phyloP scores from a whole-genome alignment of 2,329 filamentous ascomycete genomes.

The Penicillium hesseltinei region DNA sequence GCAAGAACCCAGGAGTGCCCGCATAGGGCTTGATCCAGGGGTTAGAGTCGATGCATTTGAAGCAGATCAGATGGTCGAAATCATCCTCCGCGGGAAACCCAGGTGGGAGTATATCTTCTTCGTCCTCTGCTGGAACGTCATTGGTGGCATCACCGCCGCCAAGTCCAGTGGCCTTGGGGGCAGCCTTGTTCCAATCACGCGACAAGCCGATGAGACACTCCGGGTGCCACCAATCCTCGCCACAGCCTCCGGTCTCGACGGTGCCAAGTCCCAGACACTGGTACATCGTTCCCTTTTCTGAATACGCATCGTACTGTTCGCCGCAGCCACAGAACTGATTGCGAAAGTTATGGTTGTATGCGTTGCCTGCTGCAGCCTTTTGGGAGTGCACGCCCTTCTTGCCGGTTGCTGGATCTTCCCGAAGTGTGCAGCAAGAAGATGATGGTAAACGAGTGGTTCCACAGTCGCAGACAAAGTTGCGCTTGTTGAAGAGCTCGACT shows the following conservation, averaged over 20 bases:
- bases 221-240: conserved; percentile 97
- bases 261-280: conserved; percentile 87
- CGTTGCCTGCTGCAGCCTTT: conserved; percentile 66
- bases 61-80: conserved; percentile 89
- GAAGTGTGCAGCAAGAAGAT: conserved; percentile 71
- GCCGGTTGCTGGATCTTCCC: conserved; percentile 69
- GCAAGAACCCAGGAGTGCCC: conserved; percentile 73
- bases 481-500: conserved; percentile 93
- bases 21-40: conserved; percentile 93
- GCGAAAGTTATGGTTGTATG: conserved; percentile 93
- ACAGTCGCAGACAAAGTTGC: conserved; percentile 95
- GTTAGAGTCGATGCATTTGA: conserved; percentile 83
- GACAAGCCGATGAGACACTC: conserved; percentile 83
- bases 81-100: conserved; percentile 87
- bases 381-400: conserved; percentile 79
- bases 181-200: conserved; percentile 58
- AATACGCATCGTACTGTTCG: conserved; percentile 80
- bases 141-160: conserved; percentile 27
- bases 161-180: conserved; percentile 12
- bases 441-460: conserved; percentile 76
- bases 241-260: conserved; percentile 79
- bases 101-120: conserved; percentile 67
- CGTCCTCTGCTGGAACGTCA: conserved; percentile 45
- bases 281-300: conserved; percentile 97
- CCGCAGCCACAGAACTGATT: conserved; percentile 90